Evolutionary conservation across 352 stramenopile species (phyloP), one percentile per base, ranked within the genome.

Genomic region (Phytophthora pisi): DNA sequence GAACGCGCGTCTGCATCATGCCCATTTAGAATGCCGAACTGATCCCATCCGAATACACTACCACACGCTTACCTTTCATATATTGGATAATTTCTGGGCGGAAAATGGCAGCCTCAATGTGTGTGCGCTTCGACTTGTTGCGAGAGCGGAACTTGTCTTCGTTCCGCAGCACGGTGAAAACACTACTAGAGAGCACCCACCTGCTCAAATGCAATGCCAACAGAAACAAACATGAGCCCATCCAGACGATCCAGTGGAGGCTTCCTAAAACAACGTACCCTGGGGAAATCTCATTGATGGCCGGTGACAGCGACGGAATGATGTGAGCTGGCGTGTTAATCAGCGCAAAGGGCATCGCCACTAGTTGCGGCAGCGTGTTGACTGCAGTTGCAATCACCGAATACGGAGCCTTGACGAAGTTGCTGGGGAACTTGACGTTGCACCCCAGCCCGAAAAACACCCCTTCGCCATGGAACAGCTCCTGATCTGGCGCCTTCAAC

Each of bases 391-490:
- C 97, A 20, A 99, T 83, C 31, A 99, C 94, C 0, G 92, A 96
- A 84, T 99, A 99, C 5, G 93, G 93, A 38, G 95, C 74, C 26
- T 81, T 78, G 5, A 84, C 88, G 24, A 99, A 92, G 73, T 99
- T 97, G 53, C 93, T 95, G 6, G 97, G 96, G 62, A 98, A 98
- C 77, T 99, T 99, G 55, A 99, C 77, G 56, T 94, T 94, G 64
- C 81, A 96, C 8, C 86, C 89, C 7, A 99, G 78, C 0, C 97
- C 97, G 75, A 97, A 99, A 76, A 99, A 99, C 24, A 97, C 70
- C 50, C 97, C 97, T 74, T 99, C 97, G 2, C 96, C 97, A 0
- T 87, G 84, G 43, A 94, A 86, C 2, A 96, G 79, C 74, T 99
- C 97, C 75, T 96, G 88, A 60, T 96, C 88, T 0, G 88, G 88